Percentiles rank a stretch among this genome's conserved stretches.
phyloP scores from a whole-genome alignment of 306 rosid species.

The Hippophae gyantsensis region DNA sequence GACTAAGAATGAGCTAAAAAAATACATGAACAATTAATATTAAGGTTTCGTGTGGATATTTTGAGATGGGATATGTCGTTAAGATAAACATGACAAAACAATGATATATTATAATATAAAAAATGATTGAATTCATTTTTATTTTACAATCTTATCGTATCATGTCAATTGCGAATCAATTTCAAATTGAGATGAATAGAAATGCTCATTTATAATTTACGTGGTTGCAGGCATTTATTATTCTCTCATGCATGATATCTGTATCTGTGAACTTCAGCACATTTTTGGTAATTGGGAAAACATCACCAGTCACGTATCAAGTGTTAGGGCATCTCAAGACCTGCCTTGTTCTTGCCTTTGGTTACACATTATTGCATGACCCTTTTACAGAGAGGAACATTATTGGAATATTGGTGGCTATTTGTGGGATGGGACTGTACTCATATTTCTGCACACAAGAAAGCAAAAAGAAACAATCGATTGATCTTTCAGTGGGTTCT shows the following conservation, averaged over 20 bases:
- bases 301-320: constrained; percentile 96
- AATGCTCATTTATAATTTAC: background rate
- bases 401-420: constrained; percentile 67
- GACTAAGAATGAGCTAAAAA: no score
- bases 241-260: constrained; percentile 80
- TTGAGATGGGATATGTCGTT: no score
- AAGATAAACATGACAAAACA: no score
- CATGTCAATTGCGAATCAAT: no score
- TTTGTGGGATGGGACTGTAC: constrained; percentile 85
- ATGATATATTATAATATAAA: no score
- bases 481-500: constrained; percentile 47
- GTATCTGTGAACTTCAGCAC: constrained; percentile 98
- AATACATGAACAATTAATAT: no score
- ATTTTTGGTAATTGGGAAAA: constrained; percentile 86
- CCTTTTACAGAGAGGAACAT: constrained; percentile 90
- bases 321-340: constrained; percentile 96
- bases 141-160: no score
- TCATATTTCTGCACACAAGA: constrained; percentile 87
- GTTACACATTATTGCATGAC: constrained; percentile 90
- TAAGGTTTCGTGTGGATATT: no score
- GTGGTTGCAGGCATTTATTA: constrained; percentile 54
- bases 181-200: no score
- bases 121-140: no score
- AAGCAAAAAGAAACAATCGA: constrained; percentile 59
- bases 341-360: constrained; percentile 87